Percentiles rank a stretch among this genome's conserved stretches.
Evolutionary conservation across 768 basidiomycete species (phyloP).

Genomic region (Suillus sp.): DNA sequence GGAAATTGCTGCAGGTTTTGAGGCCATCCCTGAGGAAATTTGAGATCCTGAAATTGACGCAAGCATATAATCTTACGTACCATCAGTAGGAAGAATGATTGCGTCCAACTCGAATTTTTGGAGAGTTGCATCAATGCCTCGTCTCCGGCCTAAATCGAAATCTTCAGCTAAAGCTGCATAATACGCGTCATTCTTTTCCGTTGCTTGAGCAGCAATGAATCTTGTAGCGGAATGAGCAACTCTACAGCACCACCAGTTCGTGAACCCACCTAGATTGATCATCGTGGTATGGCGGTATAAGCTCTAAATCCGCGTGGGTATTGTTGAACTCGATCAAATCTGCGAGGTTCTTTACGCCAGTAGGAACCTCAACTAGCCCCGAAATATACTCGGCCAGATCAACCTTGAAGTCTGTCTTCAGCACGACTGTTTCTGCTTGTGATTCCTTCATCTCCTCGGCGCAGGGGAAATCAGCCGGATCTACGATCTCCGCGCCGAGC

Average conservation of each 20-base stretch:
- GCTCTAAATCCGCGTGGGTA: conserved; percentile 52
- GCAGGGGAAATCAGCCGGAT: conserved; percentile 62
- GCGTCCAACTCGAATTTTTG: conserved; percentile 51
- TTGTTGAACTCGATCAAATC: conserved; percentile 62
- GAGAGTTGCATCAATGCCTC: conserved; percentile 57
- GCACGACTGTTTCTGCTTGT: conserved; percentile 53
- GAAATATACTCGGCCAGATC: conserved; percentile 52
- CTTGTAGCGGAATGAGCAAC: conserved; percentile 14
- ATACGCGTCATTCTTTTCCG: conserved; percentile 41
- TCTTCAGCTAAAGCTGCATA: conserved; percentile 48
- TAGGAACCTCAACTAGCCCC: conserved; percentile 51
- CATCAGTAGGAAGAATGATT: conserved; percentile 48
- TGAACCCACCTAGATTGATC: conserved; percentile 37
- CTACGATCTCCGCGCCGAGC: conserved; percentile 52
- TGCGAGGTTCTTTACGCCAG: conserved; percentile 55
- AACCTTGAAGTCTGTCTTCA: conserved; percentile 63
- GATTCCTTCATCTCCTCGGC: conserved; percentile 49
- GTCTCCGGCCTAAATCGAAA: conserved; percentile 49
- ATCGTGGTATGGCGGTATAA: conserved; percentile 35
- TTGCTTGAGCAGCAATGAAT: conserved; percentile 27
- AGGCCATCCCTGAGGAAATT: conserved; percentile 28
- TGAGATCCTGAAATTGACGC: background rate
- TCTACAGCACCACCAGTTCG: background rate
- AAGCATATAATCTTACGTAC: conserved; percentile 21
- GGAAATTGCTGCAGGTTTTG: conserved; percentile 49